phyloP scores from a whole-genome alignment of 2,329 filamentous ascomycete genomes.

The Phaeosphaeriaceae sp. region DNA sequence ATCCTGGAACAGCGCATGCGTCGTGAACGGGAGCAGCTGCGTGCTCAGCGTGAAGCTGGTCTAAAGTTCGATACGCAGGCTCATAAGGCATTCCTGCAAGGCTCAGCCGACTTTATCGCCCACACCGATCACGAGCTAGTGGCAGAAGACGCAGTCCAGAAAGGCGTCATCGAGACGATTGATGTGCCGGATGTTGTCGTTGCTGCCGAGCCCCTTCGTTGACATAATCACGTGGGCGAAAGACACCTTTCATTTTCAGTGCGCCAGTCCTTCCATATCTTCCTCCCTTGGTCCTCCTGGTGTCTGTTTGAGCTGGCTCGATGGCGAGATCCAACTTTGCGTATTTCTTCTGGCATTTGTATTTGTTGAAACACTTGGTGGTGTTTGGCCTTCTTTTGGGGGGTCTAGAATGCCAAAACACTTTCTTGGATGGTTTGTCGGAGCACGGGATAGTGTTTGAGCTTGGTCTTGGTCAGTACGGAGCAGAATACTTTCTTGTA shows the following conservation, averaged over 20 bases:
- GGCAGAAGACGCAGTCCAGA: slow-evolving; percentile 33
- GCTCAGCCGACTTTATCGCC: slow-evolving; percentile 41
- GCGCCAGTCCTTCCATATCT: not conserved
- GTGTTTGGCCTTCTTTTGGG: not conserved
- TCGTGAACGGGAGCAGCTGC: slow-evolving; percentile 48
- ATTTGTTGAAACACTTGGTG: not conserved
- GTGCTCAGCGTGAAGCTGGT: slow-evolving; percentile 41
- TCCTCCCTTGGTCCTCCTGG: not conserved
- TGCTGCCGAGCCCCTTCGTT: not conserved
- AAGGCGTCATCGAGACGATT: slow-evolving; percentile 35
- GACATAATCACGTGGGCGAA: too few species aligned
- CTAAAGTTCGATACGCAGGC: slow-evolving; percentile 41
- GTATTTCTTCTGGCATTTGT: not conserved
- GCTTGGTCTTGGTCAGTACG: not conserved
- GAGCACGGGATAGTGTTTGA: not conserved
- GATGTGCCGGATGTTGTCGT: slow-evolving; percentile 36
- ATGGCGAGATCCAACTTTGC: not conserved
- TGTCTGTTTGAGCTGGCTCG: not conserved
- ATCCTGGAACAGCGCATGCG: slow-evolving; percentile 67
- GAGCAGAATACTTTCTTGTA: not conserved
- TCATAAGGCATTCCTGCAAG: slow-evolving; percentile 46
- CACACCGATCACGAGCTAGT: slow-evolving; percentile 47
- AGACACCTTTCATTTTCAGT: not conserved
- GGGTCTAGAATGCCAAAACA: too few species aligned
- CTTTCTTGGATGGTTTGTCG: not conserved